Base-by-base conservation (phyloP, 1,139 yeast species). In the Candida mesenterica region DNA sequence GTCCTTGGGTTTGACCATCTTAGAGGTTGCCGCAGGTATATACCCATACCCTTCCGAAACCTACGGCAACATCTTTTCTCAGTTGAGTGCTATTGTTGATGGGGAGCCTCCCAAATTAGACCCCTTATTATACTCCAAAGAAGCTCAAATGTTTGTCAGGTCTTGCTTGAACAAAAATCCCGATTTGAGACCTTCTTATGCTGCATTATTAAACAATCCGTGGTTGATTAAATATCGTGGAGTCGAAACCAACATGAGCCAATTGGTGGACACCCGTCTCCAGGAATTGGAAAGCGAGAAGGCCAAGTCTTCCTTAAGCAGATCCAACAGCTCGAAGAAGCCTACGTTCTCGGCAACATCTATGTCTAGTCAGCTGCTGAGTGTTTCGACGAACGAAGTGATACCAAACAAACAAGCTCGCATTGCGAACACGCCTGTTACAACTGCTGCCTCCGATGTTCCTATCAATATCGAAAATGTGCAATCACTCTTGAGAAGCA, bases 1-100 rank as follows among this genome's bases (percentile, higher is more conserved):
- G 98, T 88, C 97, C 0, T 64, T 92, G 30, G 99, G 98, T 1
- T 69, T 92, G 40, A 82, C 95, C 19, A 79, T 92, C 15, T 62
- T 92, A 34, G 99, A 92, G 61, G 79, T 88, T 46, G 95, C 97
- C 3, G 78, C 79, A 36, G 99, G 98, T 9, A 74, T 78, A 40
- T 92, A 90, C 59, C 99, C 99, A 10, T 92, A 92, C 53, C 96
- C 97, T 3, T 86, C 96, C 2, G 97, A 90, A 53, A 86, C 97
- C 2, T 89, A 81, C 53, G 85, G 80, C 45, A 88, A 87, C 56
- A 87, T 92, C 9, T 90, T 92, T 53, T 84, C 95, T 13, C 98
- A 92, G 62, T 72, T 92, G 46, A 84, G 89, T 62, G 97, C 97
- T 2, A 92, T 92, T 54, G 97, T 92, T 15, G 96, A 90, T 55